These are phyloP conservation scores for Gymnopus androsaceus DNA, from an alignment of 1,284 basidiomycete genomes.

Conservation along the genomic window DNA sequence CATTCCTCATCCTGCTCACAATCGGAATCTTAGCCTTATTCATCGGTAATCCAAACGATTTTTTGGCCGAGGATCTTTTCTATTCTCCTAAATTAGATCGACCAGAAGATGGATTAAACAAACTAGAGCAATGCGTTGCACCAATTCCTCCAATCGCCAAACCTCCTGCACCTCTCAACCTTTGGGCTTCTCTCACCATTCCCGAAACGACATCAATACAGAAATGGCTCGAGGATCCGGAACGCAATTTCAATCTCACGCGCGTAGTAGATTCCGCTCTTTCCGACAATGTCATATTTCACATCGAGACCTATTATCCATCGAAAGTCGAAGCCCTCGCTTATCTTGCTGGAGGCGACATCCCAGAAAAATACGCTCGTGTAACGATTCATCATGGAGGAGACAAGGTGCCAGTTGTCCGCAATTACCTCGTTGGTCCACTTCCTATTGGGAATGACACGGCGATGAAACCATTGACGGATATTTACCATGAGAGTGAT, in stretches of 20 bases:
- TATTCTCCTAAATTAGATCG: too few relatives aligned
- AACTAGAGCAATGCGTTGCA: slow-evolving; percentile 36
- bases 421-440: slow-evolving; percentile 59
- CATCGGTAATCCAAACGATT: too few relatives aligned
- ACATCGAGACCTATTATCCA: slow-evolving; percentile 53
- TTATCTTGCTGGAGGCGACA: slow-evolving; percentile 39
- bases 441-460: slow-evolving; percentile 46
- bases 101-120: too few relatives aligned
- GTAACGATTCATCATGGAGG: slow-evolving; percentile 57
- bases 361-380: slow-evolving; percentile 42
- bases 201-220: slow-evolving; percentile 47
- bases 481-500: slow-evolving; percentile 50
- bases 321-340: slow-evolving; percentile 50
- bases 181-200: slow-evolving; percentile 49
- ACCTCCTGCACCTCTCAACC: slow-evolving; percentile 45
- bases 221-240: slow-evolving; percentile 47
- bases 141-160: slow-evolving; percentile 33
- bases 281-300: slow-evolving; percentile 51
- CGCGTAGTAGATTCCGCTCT: slow-evolving; percentile 28
- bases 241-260: slow-evolving; percentile 51
- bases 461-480: slow-evolving; percentile 39
- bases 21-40: too few relatives aligned
- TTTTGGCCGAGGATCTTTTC: too few relatives aligned
- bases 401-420: slow-evolving; percentile 41
- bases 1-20: too few relatives aligned